A percentile compares a stretch with the other conserved stretches of the same genome.
Evolutionary conservation across 2,329 filamentous ascomycete genomes (phyloP).

Genomic region (Fonsecaea multimorphosa): DNA sequence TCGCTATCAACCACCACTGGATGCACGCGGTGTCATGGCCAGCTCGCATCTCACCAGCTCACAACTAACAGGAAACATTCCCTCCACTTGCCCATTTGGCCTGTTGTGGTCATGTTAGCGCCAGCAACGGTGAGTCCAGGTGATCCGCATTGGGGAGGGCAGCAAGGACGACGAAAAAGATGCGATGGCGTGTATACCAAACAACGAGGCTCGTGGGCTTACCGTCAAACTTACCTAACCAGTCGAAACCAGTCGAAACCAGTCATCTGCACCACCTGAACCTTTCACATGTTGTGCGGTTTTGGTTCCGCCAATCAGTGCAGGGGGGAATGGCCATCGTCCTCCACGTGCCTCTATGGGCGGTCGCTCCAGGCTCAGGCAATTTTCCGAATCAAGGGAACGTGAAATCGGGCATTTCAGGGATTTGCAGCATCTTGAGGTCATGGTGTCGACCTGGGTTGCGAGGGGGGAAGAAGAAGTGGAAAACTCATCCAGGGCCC

Average conservation of each 20-base stretch:
- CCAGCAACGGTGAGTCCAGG: slow-evolving; percentile 11
- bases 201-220: slow-evolving; percentile 21
- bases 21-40: background rate
- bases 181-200: slow-evolving; percentile 19
- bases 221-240: slow-evolving; percentile 14
- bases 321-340: background rate
- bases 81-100: slow-evolving; percentile 4
- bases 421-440: background rate
- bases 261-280: no score
- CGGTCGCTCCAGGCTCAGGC: slow-evolving; percentile 13
- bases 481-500: slow-evolving; percentile 1
- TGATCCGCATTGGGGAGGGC: slow-evolving; percentile 7
- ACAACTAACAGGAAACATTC: background rate
- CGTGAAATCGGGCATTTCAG: background rate
- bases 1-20: slow-evolving; percentile 2
- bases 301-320: slow-evolving; percentile 15
- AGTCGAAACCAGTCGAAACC: no score
- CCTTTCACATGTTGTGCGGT: slow-evolving; percentile 13
- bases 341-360: slow-evolving; percentile 21
- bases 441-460: slow-evolving; percentile 1
- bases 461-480: background rate
- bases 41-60: background rate
- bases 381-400: background rate
- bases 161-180: background rate
- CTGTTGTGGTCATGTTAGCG: slow-evolving; percentile 8